These are phyloP conservation scores for Plasmodium fragile DNA, from an alignment of 169 alveolate species.

Conservation along the genomic window DNA sequence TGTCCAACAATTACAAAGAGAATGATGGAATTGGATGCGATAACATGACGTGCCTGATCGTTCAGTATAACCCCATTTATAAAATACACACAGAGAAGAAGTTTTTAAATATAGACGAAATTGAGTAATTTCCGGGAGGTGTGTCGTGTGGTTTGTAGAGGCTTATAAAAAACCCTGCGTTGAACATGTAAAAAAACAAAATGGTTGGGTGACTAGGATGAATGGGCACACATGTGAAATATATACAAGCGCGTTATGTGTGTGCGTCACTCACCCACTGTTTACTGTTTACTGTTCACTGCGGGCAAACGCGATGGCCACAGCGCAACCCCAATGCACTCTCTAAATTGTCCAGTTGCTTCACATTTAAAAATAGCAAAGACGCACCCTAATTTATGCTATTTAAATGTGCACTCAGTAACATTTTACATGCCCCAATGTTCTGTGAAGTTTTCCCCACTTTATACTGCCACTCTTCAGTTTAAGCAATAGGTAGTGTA, in stretches of 20 bases:
- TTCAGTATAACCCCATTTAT: conserved; percentile 81
- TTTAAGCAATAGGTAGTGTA: background rate
- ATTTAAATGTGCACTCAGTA: background rate
- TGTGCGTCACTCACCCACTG: background rate
- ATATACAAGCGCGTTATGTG: background rate
- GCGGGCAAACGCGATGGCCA: background rate
- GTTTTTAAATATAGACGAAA: conserved; percentile 55
- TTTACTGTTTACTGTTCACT: background rate
- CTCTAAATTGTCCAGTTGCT: background rate
- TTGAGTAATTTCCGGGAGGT: conserved; percentile 3
- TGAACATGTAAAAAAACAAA: too few species aligned
- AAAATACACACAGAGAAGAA: conserved; percentile 74
- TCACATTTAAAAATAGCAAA: background rate
- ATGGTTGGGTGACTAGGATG: background rate
- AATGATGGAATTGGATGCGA: conserved; percentile 95
- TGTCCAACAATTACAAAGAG: conserved; percentile 90
- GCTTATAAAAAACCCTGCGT: background rate
- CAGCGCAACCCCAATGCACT: background rate
- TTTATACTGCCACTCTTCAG: background rate
- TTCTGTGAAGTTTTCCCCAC: background rate
- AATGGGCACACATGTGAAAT: background rate
- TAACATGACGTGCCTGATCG: conserved; percentile 95
- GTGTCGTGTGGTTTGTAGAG: background rate
- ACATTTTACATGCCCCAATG: background rate
- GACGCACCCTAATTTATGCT: background rate